Conservation (phyloP, 75 land plant genomes). For the Ceratopteris richardii region DNA sequence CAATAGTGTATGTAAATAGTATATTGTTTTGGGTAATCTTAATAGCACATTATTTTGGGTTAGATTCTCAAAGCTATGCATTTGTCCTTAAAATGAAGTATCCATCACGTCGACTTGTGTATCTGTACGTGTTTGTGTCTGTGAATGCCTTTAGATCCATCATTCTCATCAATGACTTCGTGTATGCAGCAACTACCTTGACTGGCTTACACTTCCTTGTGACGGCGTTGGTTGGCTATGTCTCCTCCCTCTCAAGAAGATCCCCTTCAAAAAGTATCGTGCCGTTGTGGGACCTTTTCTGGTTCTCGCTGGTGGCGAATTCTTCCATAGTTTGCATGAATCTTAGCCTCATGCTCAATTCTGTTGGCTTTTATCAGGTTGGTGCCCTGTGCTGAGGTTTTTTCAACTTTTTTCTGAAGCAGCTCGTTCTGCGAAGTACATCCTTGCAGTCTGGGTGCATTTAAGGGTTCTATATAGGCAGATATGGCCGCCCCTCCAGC, state of each 20-base stretch:
- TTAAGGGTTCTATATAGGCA: too few species aligned
- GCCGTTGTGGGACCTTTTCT: slow-evolving; percentile 45
- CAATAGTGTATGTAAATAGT: too few species aligned
- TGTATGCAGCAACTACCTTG: slow-evolving; percentile 47
- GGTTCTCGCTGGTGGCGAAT: slow-evolving; percentile 52
- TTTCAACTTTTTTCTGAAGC: neutral
- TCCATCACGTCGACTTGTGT: too few species aligned
- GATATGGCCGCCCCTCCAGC: too few species aligned
- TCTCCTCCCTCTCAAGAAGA: slow-evolving; percentile 26
- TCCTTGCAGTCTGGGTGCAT: too few species aligned
- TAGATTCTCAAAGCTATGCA: too few species aligned
- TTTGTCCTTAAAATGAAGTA: too few species aligned
- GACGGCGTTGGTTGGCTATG: slow-evolving; percentile 40
- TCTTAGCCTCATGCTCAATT: slow-evolving; percentile 59
- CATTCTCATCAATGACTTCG: too few species aligned
- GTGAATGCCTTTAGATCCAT: too few species aligned
- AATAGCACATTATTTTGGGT: too few species aligned
- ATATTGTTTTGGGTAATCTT: too few species aligned
- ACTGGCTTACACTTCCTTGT: slow-evolving; percentile 50
- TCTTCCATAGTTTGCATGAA: slow-evolving; percentile 63
- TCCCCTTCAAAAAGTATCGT: slow-evolving; percentile 17
- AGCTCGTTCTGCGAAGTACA: neutral
- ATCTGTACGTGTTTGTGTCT: too few species aligned
- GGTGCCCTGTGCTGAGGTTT: neutral
- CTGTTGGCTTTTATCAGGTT: slow-evolving; percentile 64